Conservation (phyloP, 176 grass and related monocot species). For the Bromus sterilis region DNA sequence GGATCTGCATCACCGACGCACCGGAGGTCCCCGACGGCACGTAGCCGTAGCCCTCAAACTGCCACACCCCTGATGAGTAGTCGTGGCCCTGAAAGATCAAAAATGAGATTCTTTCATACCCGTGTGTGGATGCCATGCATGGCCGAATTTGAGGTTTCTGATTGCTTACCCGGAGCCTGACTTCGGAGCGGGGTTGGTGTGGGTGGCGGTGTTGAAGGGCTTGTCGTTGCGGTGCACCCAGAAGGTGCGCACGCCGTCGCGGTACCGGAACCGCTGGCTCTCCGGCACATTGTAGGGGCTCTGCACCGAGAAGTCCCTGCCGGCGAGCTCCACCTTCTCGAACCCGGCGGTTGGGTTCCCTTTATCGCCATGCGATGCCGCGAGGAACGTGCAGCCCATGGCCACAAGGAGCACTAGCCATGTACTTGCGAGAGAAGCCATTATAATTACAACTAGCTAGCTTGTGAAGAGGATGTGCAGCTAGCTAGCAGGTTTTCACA, state of each 20-base stretch:
- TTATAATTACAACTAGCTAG: too few relatives aligned
- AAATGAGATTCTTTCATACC: background rate
- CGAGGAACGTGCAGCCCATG: too few relatives aligned
- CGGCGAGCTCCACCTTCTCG: too few relatives aligned
- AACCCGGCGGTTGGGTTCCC: too few relatives aligned
- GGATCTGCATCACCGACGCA: constrained; percentile 47
- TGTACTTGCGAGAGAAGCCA: too few relatives aligned
- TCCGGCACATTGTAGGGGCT: constrained; percentile 3
- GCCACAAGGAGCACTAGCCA: too few relatives aligned
- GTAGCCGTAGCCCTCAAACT: constrained; percentile 39
- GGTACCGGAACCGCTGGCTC: background rate
- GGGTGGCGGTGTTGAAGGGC: background rate
- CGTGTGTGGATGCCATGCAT: background rate
- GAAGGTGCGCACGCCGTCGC: constrained; percentile 10
- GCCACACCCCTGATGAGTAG: constrained; percentile 42
- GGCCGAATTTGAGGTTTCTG: too few relatives aligned
- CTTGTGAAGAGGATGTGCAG: too few relatives aligned
- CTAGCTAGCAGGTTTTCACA: too few relatives aligned
- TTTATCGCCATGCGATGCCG: too few relatives aligned
- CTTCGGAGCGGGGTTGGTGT: constrained; percentile 38
- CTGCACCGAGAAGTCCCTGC: too few relatives aligned
- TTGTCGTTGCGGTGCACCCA: constrained; percentile 26
- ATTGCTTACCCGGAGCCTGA: constrained; percentile 3
- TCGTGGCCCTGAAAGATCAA: constrained; percentile 5
- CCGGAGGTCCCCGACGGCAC: constrained; percentile 23